phyloP scores from a whole-genome alignment of 192 early-diverging fungal genomes.

The Funneliformis mosseae region DNA sequence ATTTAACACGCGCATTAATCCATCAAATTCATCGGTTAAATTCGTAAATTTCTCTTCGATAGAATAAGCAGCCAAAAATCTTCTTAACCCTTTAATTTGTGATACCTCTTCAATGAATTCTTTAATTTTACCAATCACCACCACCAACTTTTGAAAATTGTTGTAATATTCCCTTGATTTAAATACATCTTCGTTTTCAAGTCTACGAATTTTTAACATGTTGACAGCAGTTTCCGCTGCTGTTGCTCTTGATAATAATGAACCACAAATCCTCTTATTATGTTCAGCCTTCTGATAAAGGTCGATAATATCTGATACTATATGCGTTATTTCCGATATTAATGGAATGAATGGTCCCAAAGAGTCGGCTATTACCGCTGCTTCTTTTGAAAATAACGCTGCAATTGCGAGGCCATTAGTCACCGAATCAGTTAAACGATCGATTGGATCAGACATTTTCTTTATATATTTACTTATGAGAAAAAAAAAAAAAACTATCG shows the following conservation, averaged over 20 bases:
- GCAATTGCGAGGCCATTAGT: background rate
- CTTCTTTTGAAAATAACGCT: background rate
- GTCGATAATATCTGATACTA: constrained; percentile 18
- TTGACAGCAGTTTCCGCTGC: constrained; percentile 21
- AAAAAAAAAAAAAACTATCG: background rate
- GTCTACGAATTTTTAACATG: constrained; percentile 18
- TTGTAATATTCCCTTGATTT: constrained; percentile 32
- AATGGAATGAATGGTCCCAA: constrained; percentile 30
- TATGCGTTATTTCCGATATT: background rate
- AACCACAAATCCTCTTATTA: constrained; percentile 32
- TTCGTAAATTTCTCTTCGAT: constrained; percentile 19
- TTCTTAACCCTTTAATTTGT: constrained; percentile 29
- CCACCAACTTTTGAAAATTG: constrained; percentile 21
- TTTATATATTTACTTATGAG: background rate
- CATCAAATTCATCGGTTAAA: constrained; percentile 32
- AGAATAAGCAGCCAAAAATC: constrained; percentile 16
- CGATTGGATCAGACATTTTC: background rate
- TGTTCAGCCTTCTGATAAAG: constrained; percentile 32
- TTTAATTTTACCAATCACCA: constrained; percentile 21
- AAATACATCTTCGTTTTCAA: constrained; percentile 24
- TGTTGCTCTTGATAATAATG: constrained; percentile 12
- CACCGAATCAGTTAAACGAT: background rate
- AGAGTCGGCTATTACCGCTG: constrained; percentile 9
- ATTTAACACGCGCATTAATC: constrained; percentile 19
- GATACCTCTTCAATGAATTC: constrained; percentile 28